These are phyloP conservation scores for Kwoniella shandongensis DNA, from an alignment of 768 basidiomycete genomes.

Conservation along the genomic window DNA sequence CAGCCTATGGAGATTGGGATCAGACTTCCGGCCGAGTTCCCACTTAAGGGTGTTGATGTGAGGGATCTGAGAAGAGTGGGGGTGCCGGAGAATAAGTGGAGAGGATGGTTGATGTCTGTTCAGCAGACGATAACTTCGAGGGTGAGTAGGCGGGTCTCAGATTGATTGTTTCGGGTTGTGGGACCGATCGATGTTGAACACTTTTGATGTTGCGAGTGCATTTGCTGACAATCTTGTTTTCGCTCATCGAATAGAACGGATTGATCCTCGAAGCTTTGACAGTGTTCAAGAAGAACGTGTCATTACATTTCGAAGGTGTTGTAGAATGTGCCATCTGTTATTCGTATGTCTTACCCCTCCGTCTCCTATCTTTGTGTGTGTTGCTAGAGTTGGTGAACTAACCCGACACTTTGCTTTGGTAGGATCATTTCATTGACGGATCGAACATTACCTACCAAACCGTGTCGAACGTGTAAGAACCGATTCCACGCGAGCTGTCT, in stretches of 20 bases:
- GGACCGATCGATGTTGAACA: too few species aligned
- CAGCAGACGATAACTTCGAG: slow-evolving; percentile 87
- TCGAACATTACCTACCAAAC: slow-evolving; percentile 79
- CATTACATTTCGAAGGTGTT: slow-evolving; percentile 89
- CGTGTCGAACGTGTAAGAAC: slow-evolving; percentile 92
- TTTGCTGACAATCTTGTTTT: too few species aligned
- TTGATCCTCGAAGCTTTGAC: slow-evolving; percentile 81
- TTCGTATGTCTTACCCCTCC: slow-evolving; percentile 39
- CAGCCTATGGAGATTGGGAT: slow-evolving; percentile 86
- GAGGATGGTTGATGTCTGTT: slow-evolving; percentile 88
- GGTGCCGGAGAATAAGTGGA: slow-evolving; percentile 84
- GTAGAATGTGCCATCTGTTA: slow-evolving; percentile 86
- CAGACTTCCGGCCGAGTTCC: slow-evolving; percentile 85
- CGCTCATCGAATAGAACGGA: slow-evolving; percentile 69
- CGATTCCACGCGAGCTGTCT: slow-evolving; percentile 88
- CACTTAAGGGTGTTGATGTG: slow-evolving; percentile 82
- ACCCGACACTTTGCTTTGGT: slow-evolving; percentile 9
- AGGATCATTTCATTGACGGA: slow-evolving; percentile 91
- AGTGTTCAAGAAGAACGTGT: slow-evolving; percentile 91
- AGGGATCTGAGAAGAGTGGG: slow-evolving; percentile 79
- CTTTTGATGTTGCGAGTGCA: too few species aligned
- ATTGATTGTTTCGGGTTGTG: too few species aligned
- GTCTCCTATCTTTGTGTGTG: not conserved
- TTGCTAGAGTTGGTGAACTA: not conserved
- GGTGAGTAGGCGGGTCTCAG: slow-evolving; percentile 60